A percentile compares a stretch with the other conserved stretches of the same genome.
Conservation (phyloP, 257 asterid species). For the Nicotiana noctiflora region DNA sequence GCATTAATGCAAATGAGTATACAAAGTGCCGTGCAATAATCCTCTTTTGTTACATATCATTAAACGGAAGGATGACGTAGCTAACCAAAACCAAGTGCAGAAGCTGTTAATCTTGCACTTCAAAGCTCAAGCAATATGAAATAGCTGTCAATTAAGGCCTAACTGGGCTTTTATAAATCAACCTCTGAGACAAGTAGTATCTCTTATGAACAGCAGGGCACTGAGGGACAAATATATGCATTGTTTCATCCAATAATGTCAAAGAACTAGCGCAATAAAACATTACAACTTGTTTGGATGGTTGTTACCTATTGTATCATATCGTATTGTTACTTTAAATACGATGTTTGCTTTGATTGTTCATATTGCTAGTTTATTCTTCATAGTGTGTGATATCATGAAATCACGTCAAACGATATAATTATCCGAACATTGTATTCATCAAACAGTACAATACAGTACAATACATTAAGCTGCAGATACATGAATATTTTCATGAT, state of each 20-base stretch:
- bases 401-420: too few relatives aligned
- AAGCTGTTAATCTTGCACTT: neutral
- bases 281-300: too few relatives aligned
- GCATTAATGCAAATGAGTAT: constrained; percentile 4
- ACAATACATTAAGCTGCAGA: neutral
- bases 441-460: too few relatives aligned
- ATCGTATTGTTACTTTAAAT: too few relatives aligned
- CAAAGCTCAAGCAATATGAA: neutral
- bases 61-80: neutral
- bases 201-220: neutral
- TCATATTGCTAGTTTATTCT: too few relatives aligned
- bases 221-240: neutral
- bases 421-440: too few relatives aligned
- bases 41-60: neutral
- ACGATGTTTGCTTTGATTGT: too few relatives aligned
- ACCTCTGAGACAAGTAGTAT: neutral
- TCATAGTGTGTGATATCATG: too few relatives aligned
- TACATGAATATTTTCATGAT: neutral
- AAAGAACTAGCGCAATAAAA: neutral
- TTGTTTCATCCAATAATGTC: neutral
- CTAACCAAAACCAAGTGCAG: neutral
- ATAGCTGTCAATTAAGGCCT: neutral
- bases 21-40: neutral
- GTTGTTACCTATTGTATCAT: too few relatives aligned
- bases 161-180: neutral